A percentile compares a stretch with the other conserved stretches of the same genome.
Conservation (phyloP, 106 monocot species). For the Acanthochlamys bracteata region DNA sequence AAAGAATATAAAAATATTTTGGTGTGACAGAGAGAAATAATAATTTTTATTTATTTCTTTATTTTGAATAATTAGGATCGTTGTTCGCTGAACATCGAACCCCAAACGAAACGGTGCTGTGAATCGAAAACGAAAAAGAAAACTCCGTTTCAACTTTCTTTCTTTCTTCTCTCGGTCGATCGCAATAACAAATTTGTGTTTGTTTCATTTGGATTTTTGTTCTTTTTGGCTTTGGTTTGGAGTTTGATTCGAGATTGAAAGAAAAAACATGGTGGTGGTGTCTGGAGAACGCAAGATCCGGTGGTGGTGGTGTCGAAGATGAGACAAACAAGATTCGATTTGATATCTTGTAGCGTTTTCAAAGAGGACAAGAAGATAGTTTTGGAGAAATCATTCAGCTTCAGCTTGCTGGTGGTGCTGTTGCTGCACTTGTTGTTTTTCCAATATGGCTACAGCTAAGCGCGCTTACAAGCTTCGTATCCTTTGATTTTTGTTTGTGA, state of each 20-base stretch:
- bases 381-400: background rate
- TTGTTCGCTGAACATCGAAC: background rate
- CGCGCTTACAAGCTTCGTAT: constrained; percentile 17
- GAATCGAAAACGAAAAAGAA: background rate
- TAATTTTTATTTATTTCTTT: background rate
- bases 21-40: background rate
- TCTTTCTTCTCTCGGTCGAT: background rate
- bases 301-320: background rate
- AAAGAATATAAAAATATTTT: background rate
- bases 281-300: constrained; percentile 2
- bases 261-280: background rate
- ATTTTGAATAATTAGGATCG: background rate
- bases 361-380: background rate
- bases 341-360: background rate
- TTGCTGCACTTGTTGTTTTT: no score
- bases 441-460: constrained; percentile 5
- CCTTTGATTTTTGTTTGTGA: constrained; percentile 1
- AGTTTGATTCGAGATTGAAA: no score
- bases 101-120: background rate
- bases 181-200: background rate
- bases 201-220: background rate
- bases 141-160: constrained; percentile 4
- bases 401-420: background rate
- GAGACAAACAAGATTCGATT: background rate
- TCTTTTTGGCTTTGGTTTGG: background rate